Conservation (phyloP, 2,329 filamentous ascomycete genomes). For the Nemania abortiva region DNA sequence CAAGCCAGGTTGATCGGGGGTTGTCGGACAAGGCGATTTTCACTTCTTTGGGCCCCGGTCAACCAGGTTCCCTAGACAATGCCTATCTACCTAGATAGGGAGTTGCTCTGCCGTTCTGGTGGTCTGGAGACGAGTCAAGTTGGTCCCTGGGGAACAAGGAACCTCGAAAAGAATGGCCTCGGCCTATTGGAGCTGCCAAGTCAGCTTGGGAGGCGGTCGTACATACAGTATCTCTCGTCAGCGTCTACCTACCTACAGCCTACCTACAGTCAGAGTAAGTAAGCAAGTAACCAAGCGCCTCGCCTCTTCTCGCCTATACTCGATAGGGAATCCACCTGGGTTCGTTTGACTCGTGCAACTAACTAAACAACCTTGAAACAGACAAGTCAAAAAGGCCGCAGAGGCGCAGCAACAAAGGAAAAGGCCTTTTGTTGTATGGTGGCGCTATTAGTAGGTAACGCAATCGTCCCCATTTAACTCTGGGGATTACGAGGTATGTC, state of each 20-base stretch:
- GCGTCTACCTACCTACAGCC: background rate
- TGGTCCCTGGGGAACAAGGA: background rate
- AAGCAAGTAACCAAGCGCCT: background rate
- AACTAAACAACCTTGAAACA: slow-evolving; percentile 7
- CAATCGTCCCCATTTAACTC: slow-evolving; percentile 16
- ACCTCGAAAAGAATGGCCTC: slow-evolving; percentile 14
- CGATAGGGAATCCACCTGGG: background rate
- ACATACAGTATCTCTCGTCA: slow-evolving; percentile 13
- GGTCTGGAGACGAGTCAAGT: slow-evolving; percentile 24
- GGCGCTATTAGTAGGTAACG: slow-evolving; percentile 1
- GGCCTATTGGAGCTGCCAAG: slow-evolving; percentile 19
- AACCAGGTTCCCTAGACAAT: slow-evolving; percentile 1
- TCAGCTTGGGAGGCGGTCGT: slow-evolving; percentile 26
- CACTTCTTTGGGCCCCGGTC: slow-evolving; percentile 1
- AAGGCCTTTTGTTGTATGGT: slow-evolving; percentile 6
- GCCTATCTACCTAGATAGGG: background rate
- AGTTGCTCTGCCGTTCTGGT: background rate
- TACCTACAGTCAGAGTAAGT: background rate
- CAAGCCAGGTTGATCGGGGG: background rate
- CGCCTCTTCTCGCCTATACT: background rate
- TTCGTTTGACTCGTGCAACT: slow-evolving; percentile 4
- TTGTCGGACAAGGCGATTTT: slow-evolving; percentile 10
- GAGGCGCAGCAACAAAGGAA: slow-evolving; percentile 24
- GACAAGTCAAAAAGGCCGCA: background rate
- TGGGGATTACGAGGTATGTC: slow-evolving; percentile 9